phyloP scores from a whole-genome alignment of 495 filamentous ascomycete species.

The Rusavskia elegans region DNA sequence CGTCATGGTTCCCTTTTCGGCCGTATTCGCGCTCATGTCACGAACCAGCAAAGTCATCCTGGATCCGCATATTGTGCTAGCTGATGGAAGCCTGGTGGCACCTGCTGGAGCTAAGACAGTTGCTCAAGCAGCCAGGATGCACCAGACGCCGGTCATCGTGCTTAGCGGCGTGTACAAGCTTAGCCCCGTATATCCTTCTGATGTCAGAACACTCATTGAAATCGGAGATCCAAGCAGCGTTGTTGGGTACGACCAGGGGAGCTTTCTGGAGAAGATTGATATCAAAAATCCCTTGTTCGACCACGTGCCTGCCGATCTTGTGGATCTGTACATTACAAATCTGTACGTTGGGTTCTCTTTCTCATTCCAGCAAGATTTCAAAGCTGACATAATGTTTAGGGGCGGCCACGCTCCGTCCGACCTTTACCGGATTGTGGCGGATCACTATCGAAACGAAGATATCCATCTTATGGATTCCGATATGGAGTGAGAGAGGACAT shows the following conservation, averaged over 20 bases:
- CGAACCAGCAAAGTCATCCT: conserved; percentile 88
- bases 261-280: conserved; percentile 58
- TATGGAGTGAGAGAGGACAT: not conserved
- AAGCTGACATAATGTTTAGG: conserved; percentile 27
- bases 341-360: conserved; percentile 40
- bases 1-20: conserved; percentile 66
- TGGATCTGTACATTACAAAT: conserved; percentile 87
- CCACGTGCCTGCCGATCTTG: conserved; percentile 63
- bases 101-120: conserved; percentile 64
- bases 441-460: conserved; percentile 77
- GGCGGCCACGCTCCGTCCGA: conserved; percentile 70
- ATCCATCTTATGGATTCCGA: conserved; percentile 25
- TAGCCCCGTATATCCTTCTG: conserved; percentile 71
- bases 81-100: conserved; percentile 70
- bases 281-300: conserved; percentile 70
- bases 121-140: conserved; percentile 64
- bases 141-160: conserved; percentile 68
- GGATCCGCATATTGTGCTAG: conserved; percentile 67
- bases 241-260: conserved; percentile 56
- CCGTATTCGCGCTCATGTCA: conserved; percentile 82
- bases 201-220: conserved; percentile 62
- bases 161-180: conserved; percentile 80
- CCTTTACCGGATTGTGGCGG: conserved; percentile 62
- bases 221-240: conserved; percentile 63
- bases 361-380: not conserved